Percentiles rank a stretch among this genome's conserved stretches.
Conservation (phyloP, 768 basidiomycete genomes). For the Inosperma sp. region DNA sequence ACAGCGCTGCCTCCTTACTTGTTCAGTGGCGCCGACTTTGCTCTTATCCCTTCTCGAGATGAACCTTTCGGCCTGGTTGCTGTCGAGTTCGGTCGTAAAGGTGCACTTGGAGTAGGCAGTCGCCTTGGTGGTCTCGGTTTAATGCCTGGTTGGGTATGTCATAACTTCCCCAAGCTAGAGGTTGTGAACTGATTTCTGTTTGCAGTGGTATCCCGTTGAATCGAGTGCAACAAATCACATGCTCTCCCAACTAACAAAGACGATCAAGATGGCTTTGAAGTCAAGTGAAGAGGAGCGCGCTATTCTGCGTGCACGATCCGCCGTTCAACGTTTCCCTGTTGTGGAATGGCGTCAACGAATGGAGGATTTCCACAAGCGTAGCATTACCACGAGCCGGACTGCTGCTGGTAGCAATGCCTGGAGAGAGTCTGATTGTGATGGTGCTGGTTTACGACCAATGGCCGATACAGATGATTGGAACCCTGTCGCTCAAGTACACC, state of each 20-base stretch:
- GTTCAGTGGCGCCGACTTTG: constrained; percentile 94
- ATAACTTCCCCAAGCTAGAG: constrained; percentile 2
- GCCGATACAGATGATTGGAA: constrained; percentile 77
- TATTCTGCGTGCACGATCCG: constrained; percentile 87
- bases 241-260: constrained; percentile 91
- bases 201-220: constrained; percentile 96
- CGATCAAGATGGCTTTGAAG: constrained; percentile 90
- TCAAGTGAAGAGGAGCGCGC: constrained; percentile 89
- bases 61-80: constrained; percentile 96
- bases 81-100: constrained; percentile 94
- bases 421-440: constrained; percentile 66
- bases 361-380: constrained; percentile 91
- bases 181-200: neutral
- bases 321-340: constrained; percentile 94
- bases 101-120: constrained; percentile 92
- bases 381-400: constrained; percentile 65
- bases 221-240: constrained; percentile 90
- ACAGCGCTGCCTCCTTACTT: constrained; percentile 89
- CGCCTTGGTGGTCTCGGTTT: constrained; percentile 91
- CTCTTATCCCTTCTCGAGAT: constrained; percentile 91
- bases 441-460: constrained; percentile 44
- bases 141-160: constrained; percentile 94
- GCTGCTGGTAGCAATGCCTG: constrained; percentile 72
- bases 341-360: constrained; percentile 95
- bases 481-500: constrained; percentile 59